phyloP scores from a whole-genome alignment of 2,329 filamentous ascomycete species.

The Apiospora rasikravindrae region DNA sequence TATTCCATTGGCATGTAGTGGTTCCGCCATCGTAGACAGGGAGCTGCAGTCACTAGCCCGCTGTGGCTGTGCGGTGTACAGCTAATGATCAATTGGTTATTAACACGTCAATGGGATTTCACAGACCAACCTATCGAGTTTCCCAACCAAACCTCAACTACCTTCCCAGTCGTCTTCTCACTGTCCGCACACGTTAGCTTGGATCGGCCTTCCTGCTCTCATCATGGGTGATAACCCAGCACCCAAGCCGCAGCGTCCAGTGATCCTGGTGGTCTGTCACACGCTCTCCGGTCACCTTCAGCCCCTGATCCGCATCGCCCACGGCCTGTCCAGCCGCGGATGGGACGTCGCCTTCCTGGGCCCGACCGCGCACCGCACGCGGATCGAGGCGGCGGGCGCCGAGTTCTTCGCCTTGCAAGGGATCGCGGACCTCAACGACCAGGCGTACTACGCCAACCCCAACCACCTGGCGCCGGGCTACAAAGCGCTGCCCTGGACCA shows the following conservation, averaged over 20 bases:
- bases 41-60: background rate
- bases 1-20: background rate
- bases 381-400: slow-evolving; percentile 40
- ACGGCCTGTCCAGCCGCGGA: slow-evolving; percentile 35
- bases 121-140: too few species aligned
- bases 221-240: background rate
- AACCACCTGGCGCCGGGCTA: slow-evolving; percentile 30
- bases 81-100: background rate
- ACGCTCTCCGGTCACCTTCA: slow-evolving; percentile 44
- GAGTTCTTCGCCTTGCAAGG: slow-evolving; percentile 40
- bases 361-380: slow-evolving; percentile 40
- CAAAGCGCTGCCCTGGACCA: slow-evolving; percentile 32
- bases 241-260: slow-evolving; percentile 1
- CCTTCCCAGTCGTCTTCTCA: background rate
- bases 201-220: background rate
- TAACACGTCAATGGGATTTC: background rate
- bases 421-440: slow-evolving; percentile 42
- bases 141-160: background rate
- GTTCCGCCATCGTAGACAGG: background rate
- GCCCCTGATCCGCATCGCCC: slow-evolving; percentile 42
- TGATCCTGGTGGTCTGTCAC: slow-evolving; percentile 42
- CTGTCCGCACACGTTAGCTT: background rate
- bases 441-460: slow-evolving; percentile 36
- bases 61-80: slow-evolving; percentile 10
- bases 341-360: slow-evolving; percentile 44